Conservation (phyloP, 73 alveolate species). For the Paramecium biaurelia region DNA sequence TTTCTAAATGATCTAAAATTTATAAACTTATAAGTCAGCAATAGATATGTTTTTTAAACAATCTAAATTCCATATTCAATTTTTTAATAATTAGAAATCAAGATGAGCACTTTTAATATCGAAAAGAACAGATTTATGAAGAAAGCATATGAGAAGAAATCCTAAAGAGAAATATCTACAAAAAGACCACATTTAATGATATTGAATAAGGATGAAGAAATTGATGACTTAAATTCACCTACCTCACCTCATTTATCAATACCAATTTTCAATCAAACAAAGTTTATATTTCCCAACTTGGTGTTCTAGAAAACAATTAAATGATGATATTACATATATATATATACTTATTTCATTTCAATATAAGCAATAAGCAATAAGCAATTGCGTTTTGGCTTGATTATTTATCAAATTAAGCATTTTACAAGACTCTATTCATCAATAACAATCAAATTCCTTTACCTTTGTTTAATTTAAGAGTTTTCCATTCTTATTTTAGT, state of each 20-base stretch:
- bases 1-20: background rate
- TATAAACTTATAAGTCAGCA: background rate
- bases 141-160: background rate
- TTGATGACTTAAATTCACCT: background rate
- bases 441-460: background rate
- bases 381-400: background rate
- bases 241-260: background rate
- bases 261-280: background rate
- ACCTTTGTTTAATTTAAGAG: background rate
- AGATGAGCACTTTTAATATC: background rate
- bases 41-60: background rate
- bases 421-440: background rate
- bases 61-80: background rate
- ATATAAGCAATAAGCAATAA: background rate
- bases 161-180: background rate
- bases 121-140: background rate
- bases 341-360: background rate
- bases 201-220: background rate
- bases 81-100: background rate
- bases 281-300: background rate
- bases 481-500: background rate
- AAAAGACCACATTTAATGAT: background rate
- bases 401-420: background rate
- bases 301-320: background rate
- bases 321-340: background rate